Evolutionary conservation across 1,284 basidiomycete genomes (phyloP).

Genomic region (Leccinum subfulvum): DNA sequence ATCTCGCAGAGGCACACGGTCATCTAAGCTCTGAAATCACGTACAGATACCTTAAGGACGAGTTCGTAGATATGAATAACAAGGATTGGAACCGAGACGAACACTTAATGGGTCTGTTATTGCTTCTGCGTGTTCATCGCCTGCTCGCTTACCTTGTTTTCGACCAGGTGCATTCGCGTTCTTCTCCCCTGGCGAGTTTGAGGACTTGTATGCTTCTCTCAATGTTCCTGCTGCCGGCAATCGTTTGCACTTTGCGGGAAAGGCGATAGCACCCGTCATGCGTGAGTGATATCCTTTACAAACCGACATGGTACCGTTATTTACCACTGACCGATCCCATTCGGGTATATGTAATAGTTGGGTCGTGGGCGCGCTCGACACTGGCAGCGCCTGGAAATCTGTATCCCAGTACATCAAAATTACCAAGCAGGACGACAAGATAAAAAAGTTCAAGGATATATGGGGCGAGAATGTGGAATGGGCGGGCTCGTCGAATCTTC

Average conservation of each 20-base stretch:
- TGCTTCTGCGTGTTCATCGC: too few relatives aligned
- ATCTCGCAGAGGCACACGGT: slow-evolving; percentile 19
- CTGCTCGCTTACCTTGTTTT: not conserved
- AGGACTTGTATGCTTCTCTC: slow-evolving; percentile 15
- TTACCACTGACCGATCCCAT: not conserved
- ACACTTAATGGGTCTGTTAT: slow-evolving; percentile 13
- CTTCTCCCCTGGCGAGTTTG: slow-evolving; percentile 22
- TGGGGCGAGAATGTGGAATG: slow-evolving; percentile 21
- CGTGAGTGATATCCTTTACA: slow-evolving; percentile 12
- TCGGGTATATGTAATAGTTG: slow-evolving; percentile 5
- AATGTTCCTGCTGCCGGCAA: slow-evolving; percentile 15
- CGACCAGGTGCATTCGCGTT: slow-evolving; percentile 20
- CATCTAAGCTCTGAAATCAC: slow-evolving; percentile 1
- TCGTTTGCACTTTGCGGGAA: slow-evolving; percentile 23
- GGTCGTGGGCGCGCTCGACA: slow-evolving; percentile 19
- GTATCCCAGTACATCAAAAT: slow-evolving; percentile 15
- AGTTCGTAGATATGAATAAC: slow-evolving; percentile 10
- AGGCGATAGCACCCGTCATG: slow-evolving; percentile 24
- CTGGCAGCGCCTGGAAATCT: slow-evolving; percentile 16
- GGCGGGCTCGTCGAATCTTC: not conserved
- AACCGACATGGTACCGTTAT: not conserved
- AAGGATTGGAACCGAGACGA: slow-evolving; percentile 18
- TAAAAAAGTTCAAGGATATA: slow-evolving; percentile 5
- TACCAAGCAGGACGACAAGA: slow-evolving; percentile 3
- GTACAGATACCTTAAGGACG: slow-evolving; percentile 5